Percentiles rank a stretch among this genome's conserved stretches.
These are phyloP conservation scores for Trichoderma breve DNA, from an alignment of 2,329 filamentous ascomycete genomes.

Conservation along the genomic window DNA sequence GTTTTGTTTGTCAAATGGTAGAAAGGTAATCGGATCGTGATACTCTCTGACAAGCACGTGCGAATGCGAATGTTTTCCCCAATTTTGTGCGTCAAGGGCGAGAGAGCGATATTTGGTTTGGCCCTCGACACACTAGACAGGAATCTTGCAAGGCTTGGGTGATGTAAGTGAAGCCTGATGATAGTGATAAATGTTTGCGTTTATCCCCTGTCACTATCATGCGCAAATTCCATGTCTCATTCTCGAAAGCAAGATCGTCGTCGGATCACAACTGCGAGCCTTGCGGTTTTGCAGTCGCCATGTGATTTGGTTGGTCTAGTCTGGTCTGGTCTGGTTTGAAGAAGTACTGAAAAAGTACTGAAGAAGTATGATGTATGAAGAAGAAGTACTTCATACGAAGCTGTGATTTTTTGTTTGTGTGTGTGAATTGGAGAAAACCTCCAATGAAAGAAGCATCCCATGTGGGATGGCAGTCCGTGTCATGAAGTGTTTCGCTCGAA, in stretches of 20 bases:
- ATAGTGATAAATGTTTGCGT: neutral
- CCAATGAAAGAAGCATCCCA: neutral
- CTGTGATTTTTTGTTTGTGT: neutral
- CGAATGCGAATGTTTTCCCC: neutral
- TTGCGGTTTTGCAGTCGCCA: neutral
- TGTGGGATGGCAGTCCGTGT: neutral
- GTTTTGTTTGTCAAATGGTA: neutral
- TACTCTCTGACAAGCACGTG: neutral
- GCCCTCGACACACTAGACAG: neutral
- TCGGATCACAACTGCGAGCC: neutral
- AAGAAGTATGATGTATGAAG: neutral
- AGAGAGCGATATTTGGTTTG: neutral
- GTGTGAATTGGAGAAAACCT: neutral
- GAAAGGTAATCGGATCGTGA: neutral
- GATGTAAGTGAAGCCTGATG: neutral
- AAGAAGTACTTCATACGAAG: neutral
- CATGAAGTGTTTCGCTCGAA: neutral
- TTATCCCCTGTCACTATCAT: neutral
- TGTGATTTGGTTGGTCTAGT: neutral
- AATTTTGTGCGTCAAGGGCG: neutral
- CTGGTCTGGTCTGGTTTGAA: neutral
- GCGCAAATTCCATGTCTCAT: neutral
- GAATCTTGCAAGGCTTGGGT: neutral
- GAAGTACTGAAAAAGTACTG: neutral
- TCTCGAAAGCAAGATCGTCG: neutral